These are phyloP conservation scores for Globisporangium spinosum DNA, from an alignment of 352 stramenopile species.

Conservation along the genomic window DNA sequence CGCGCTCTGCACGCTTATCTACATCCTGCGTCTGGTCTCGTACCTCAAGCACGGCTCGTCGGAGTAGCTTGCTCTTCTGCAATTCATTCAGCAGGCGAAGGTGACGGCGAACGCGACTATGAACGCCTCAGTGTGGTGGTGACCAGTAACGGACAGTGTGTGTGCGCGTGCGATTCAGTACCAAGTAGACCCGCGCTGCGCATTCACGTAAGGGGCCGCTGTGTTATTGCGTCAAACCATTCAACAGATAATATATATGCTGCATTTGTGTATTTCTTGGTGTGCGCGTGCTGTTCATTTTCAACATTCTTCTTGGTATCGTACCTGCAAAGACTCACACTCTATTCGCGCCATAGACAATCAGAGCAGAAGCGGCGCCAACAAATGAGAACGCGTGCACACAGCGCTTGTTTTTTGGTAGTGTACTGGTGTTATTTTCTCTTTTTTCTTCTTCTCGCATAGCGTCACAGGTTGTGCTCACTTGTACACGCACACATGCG, in stretches of 20 bases:
- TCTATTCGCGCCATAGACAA: too few relatives aligned
- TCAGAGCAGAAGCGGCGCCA: too few relatives aligned
- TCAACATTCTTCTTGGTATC: too few relatives aligned
- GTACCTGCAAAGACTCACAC: too few relatives aligned
- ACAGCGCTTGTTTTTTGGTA: not conserved
- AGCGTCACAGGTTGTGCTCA: not conserved
- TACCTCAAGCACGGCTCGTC: slow-evolving; percentile 43
- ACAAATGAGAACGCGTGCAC: not conserved
- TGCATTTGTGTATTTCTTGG: not conserved
- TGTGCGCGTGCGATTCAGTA: not conserved
- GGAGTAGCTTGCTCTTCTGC: not conserved
- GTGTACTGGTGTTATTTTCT: not conserved
- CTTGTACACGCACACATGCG: not conserved
- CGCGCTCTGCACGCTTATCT: slow-evolving; percentile 66
- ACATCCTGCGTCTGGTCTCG: slow-evolving; percentile 42
- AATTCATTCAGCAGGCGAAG: not conserved
- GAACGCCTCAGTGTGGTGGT: not conserved
- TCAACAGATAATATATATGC: slow-evolving; percentile 1
- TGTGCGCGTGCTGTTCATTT: not conserved
- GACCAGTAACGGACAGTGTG: not conserved
- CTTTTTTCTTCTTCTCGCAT: not conserved
- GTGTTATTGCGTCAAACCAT: not conserved
- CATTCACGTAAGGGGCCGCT: not conserved
- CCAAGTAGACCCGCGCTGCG: too few relatives aligned
- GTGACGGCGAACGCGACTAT: not conserved